Conservation (phyloP, 345 rosid species). For the Populus euphratica region DNA sequence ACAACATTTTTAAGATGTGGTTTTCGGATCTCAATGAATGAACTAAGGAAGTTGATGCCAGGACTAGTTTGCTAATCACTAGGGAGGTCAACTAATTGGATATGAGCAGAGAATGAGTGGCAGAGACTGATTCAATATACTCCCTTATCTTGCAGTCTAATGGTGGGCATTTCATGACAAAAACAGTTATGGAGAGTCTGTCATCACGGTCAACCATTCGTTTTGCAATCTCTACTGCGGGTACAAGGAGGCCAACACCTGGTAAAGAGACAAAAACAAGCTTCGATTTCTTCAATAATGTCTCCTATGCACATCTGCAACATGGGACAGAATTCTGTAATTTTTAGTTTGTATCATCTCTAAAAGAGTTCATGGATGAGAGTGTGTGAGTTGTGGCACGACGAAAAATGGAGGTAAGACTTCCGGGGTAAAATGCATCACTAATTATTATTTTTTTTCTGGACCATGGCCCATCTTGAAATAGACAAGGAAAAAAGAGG, state of each 20-base stretch:
- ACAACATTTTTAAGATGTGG: neutral
- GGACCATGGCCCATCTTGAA: no score
- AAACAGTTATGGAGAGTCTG: neutral
- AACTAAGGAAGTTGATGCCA: neutral
- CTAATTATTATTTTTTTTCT: no score
- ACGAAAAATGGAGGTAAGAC: no score
- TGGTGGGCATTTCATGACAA: neutral
- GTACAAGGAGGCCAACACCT: neutral
- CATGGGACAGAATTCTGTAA: no score
- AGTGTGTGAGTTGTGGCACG: no score
- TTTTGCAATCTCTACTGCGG: neutral
- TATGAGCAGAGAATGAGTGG: neutral
- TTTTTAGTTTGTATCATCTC: no score
- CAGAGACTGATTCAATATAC: neutral
- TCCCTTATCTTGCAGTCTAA: neutral
- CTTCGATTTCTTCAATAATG: neutral
- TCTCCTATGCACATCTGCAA: no score
- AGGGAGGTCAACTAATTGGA: neutral
- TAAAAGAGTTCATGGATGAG: no score
- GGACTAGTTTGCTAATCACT: neutral
- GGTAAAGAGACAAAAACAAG: neutral
- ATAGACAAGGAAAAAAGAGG: neutral
- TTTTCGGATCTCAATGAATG: neutral
- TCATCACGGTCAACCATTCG: neutral
- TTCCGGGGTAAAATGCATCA: neutral